Evolutionary conservation across 441 rosid genomes (phyloP), one percentile per base, ranked within the genome.

Genomic region (Brassica balearica): DNA sequence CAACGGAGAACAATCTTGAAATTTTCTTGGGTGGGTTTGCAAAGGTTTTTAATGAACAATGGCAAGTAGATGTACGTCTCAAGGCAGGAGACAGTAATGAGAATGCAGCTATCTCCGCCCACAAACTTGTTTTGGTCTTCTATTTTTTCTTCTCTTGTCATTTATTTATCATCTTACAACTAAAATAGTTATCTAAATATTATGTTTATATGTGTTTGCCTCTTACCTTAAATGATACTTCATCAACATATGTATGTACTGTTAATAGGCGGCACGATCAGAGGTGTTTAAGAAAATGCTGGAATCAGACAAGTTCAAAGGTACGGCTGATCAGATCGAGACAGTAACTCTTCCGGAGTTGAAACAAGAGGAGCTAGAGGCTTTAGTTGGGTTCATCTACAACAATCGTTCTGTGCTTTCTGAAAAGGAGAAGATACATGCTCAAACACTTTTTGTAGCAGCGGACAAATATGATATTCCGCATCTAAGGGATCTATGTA

Each of bases 311-410:
- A n/a, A 41, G 5, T 6, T 56, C 1, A 75, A 66, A 38, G 14
- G 3, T 9, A n/a, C 72, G 7, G 8, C 0, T 20, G 36, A 2
- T 3, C 9, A 67, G 61, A 15, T 41, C 0, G 79, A 59, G 68
- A 69, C 63, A 8, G 29, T 76, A 2, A 69, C 75, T 62, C 41
- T 76, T 12, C 48, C 69, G 9, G 80, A 69, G 19, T 0, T 76
- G 64, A 62, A 69, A 6, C 69, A 48, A 5, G 80, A 69, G 25
- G 75, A 76, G 41, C 22, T 76, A 22, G 74, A 48, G 38, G 80
- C 69, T 60, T 69, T 76, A 0, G 43, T 76, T 76, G 64, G 32
- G 23, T 76, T 76, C 27, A 69, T 76, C 11, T 69, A 76, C 62
- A 19, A 20, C 20, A 12, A 23, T 8, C 8, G 66, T 1, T 58